These are phyloP conservation scores for Corylus avellana DNA, from an alignment of 306 rosid species.

Conservation along the genomic window DNA sequence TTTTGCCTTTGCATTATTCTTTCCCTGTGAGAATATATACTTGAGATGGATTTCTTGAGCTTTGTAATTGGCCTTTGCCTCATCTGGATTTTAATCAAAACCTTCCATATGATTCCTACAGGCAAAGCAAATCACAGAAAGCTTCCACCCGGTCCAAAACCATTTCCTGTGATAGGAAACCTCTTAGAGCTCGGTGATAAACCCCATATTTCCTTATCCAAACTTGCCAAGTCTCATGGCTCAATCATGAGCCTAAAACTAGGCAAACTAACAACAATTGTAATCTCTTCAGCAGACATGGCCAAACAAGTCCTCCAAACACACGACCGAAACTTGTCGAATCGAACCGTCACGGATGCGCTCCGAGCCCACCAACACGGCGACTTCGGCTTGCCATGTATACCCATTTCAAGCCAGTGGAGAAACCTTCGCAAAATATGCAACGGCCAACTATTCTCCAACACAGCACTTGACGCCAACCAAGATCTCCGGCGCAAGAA, in stretches of 20 bases:
- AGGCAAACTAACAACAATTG: constrained; percentile 47
- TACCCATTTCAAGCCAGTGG: constrained; percentile 43
- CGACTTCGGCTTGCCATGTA: constrained; percentile 30
- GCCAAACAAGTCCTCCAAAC: constrained; percentile 48
- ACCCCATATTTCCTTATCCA: constrained; percentile 46
- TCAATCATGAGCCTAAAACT: constrained; percentile 51
- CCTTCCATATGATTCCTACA: constrained; percentile 1
- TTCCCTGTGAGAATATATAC: too few species aligned
- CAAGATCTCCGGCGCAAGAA: constrained; percentile 19
- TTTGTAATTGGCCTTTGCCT: neutral
- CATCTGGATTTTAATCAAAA: constrained; percentile 18
- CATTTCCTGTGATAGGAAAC: constrained; percentile 49
- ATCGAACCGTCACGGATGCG: constrained; percentile 36
- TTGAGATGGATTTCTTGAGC: constrained; percentile 17
- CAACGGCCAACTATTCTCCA: constrained; percentile 32
- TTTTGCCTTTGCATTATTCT: too few species aligned
- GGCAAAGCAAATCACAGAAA: neutral
- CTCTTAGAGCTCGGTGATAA: constrained; percentile 48
- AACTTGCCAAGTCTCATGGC: constrained; percentile 38
- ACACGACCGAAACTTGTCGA: constrained; percentile 42
- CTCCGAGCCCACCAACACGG: constrained; percentile 30
- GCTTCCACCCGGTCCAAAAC: constrained; percentile 59
- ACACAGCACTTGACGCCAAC: constrained; percentile 37
- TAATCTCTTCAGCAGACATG: constrained; percentile 39
- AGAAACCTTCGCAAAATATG: constrained; percentile 41